Base-by-base conservation (phyloP, 257 asterid species). In the Galeopsis tetrahit region DNA sequence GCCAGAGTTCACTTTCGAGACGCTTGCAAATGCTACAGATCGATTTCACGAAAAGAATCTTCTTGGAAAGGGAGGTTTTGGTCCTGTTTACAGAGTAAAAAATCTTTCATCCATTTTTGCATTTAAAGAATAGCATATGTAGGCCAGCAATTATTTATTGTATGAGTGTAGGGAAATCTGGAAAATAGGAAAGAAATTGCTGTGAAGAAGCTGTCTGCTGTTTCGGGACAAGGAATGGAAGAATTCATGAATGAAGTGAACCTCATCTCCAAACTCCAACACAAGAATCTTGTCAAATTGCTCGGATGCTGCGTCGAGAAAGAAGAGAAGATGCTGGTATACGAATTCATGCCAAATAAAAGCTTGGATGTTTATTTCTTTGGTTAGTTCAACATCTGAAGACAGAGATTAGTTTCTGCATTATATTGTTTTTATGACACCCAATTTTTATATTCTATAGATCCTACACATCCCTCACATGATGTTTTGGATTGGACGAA, bases 331-430 rank as follows among this genome's bases (percentile, higher is more conserved):
- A 82, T 85, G 69, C 62, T 85, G 15, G 51, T 85, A 9, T 85
- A 85, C 11, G 90, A 82, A 32, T 85, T 61, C 82, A 82, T 85
- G 89, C 84, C 84, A 3, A 17, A 82, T 48, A 72, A 75, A 71
- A 82, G 87, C 69, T 77, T 81, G 72, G 88, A 85, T 15, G 49
- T 46, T 10, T 74, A 51, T 71, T 74, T 83, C 51, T 78, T 82
- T 15, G 87, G 90, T 85, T 14, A 59, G 80, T 46, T 62, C 15
- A 21, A 8, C 31, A 31, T 69, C 35, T 7, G 21, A 8, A 7
- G 34, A 1, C 6, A 28, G 36, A 6, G 33, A 28, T 46, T 15
- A 33, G 42, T 42, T 57, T 52, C n/a, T 44, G 1, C 42, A 42
- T 32, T 8, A 21, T 38, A 33, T 44, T 43, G 4, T 10, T 46